Conservation (phyloP, 169 alveolate genomes). For the Eimeria necatrix region DNA sequence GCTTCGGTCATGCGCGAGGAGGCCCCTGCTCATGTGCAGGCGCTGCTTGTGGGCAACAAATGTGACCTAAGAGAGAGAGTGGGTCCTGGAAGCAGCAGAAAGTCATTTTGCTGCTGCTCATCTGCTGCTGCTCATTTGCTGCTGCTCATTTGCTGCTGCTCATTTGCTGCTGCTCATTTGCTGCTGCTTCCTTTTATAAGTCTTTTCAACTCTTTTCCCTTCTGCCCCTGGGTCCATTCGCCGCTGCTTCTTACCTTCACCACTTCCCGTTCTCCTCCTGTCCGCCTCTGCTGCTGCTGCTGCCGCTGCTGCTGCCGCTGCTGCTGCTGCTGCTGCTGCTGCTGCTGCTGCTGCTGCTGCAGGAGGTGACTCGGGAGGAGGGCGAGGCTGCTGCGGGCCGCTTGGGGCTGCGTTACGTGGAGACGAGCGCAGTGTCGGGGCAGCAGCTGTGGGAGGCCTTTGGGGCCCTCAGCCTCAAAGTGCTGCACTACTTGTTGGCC, state of each 20-base stretch:
- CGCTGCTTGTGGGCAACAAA: conserved; percentile 70
- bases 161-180: no score
- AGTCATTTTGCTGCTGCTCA: no score
- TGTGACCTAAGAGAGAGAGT: conserved; percentile 31
- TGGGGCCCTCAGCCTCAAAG: background rate
- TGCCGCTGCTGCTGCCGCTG: background rate
- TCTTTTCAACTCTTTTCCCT: background rate
- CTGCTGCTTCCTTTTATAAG: no score
- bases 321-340: no score
- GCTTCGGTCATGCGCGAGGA: background rate
- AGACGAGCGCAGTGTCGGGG: conserved; percentile 63
- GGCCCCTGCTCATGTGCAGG: conserved; percentile 42
- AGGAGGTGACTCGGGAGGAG: conserved; percentile 65
- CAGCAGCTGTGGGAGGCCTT: conserved; percentile 28
- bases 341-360: background rate
- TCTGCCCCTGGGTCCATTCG: background rate
- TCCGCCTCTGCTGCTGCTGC: background rate
- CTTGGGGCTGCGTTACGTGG: conserved; percentile 12
- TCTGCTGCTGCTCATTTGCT: background rate
- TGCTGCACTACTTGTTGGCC: background rate
- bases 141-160: background rate
- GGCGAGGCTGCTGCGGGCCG: conserved; percentile 11
- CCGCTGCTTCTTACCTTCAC: no score
- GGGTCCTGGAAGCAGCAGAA: background rate
- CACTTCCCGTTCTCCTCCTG: background rate